A percentile compares a stretch with the other conserved stretches of the same genome.
These are phyloP conservation scores for Fusarium chaquense DNA, from an alignment of 2,329 filamentous ascomycete genomes.

Conservation along the genomic window DNA sequence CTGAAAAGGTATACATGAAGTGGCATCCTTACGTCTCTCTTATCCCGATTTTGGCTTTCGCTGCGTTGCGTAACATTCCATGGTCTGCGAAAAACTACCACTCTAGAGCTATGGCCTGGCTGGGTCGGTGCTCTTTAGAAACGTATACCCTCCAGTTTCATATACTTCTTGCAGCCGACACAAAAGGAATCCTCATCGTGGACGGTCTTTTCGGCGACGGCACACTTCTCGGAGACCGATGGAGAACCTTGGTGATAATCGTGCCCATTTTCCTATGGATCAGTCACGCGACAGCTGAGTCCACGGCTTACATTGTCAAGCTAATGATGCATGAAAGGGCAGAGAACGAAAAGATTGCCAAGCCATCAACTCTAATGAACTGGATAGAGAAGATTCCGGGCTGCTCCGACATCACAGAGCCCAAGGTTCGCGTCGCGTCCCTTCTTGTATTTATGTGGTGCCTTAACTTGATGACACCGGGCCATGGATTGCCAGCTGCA, in stretches of 20 bases:
- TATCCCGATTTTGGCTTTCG: constrained; percentile 64
- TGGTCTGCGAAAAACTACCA: constrained; percentile 24
- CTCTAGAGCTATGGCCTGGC: constrained; percentile 60
- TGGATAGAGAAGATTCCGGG: neutral
- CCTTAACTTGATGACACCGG: neutral
- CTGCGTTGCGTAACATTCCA: constrained; percentile 62
- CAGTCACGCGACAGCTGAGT: constrained; percentile 36
- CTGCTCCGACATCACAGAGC: neutral
- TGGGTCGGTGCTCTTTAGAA: constrained; percentile 69
- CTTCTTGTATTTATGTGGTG: neutral
- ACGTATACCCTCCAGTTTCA: constrained; percentile 71
- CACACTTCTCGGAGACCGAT: constrained; percentile 39
- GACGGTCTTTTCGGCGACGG: constrained; percentile 40
- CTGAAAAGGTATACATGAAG: constrained; percentile 55
- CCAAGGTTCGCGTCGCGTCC: neutral
- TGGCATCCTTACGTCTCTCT: constrained; percentile 66
- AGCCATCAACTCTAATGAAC: too few species aligned
- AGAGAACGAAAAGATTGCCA: neutral
- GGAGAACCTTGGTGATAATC: constrained; percentile 41
- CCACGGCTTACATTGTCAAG: constrained; percentile 23
- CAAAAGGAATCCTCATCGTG: constrained; percentile 60
- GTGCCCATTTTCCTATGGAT: constrained; percentile 47
- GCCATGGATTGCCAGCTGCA: neutral
- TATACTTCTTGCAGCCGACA: constrained; percentile 70
- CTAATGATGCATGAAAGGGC: neutral